A percentile compares a stretch with the other conserved stretches of the same genome.
These are phyloP conservation scores for Pichia nanzhaoensis DNA, from an alignment of 805 yeast genomes.

Conservation along the genomic window DNA sequence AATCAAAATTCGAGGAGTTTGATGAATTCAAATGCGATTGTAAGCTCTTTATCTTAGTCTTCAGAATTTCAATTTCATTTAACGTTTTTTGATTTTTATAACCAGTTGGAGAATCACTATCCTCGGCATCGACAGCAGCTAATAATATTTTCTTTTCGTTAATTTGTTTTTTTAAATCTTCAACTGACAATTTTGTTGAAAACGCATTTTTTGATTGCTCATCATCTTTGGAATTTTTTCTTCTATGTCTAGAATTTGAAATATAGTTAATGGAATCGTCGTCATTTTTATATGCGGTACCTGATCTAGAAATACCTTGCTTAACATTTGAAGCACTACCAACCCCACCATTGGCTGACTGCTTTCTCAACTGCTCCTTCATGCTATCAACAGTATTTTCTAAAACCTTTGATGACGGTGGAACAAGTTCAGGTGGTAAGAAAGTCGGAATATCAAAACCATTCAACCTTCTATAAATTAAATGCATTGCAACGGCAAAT, in stretches of 20 bases:
- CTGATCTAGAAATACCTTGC: constrained; percentile 35
- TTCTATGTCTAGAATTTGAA: constrained; percentile 50
- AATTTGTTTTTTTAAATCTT: constrained; percentile 54
- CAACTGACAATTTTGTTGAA: constrained; percentile 36
- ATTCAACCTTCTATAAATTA: constrained; percentile 82
- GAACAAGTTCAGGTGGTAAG: constrained; percentile 83
- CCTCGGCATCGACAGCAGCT: constrained; percentile 67
- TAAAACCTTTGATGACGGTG: constrained; percentile 74
- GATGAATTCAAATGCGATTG: constrained; percentile 34
- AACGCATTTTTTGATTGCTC: constrained; percentile 16
- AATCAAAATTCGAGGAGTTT: constrained; percentile 25
- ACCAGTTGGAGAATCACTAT: constrained; percentile 34
- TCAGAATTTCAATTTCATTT: constrained; percentile 58
- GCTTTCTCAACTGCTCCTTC: constrained; percentile 53
- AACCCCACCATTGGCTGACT: constrained; percentile 25
- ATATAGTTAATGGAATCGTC: constrained; percentile 64
- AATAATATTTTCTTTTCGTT: constrained; percentile 66
- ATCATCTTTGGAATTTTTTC: constrained; percentile 19
- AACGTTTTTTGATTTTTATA: constrained; percentile 32
- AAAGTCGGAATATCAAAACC: constrained; percentile 79
- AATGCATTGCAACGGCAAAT: constrained; percentile 95
- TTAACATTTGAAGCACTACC: constrained; percentile 16
- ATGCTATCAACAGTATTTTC: constrained; percentile 65
- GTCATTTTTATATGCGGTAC: constrained; percentile 64
- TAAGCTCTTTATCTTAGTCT: constrained; percentile 46